A percentile compares a stretch with the other conserved stretches of the same genome.
phyloP scores from a whole-genome alignment of 2,329 filamentous ascomycete species.

The Verticillium nonalfalfae region DNA sequence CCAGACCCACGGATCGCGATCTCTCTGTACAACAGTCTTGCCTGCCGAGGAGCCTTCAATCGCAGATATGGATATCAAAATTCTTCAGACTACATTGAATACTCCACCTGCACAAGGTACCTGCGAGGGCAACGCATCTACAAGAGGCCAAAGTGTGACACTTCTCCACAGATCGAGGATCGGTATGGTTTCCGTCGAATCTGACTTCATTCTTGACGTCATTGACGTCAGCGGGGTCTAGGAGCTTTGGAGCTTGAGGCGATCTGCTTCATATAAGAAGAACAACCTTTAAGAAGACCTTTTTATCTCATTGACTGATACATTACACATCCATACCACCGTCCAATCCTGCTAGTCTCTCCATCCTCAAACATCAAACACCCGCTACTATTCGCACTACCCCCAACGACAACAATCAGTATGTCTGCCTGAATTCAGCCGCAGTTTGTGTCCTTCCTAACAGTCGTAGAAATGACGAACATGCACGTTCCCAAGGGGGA shows the following conservation, averaged over 20 bases:
- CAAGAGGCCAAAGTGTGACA: not conserved
- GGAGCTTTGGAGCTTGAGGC: not conserved
- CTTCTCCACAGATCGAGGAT: constrained; percentile 6
- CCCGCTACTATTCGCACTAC: too few relatives aligned
- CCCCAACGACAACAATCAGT: not conserved
- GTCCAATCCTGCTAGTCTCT: not conserved
- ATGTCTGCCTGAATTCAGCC: not conserved
- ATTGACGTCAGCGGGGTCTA: constrained; percentile 10
- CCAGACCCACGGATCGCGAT: not conserved
- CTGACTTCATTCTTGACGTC: constrained; percentile 11
- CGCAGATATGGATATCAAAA: too few relatives aligned
- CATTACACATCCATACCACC: too few relatives aligned
- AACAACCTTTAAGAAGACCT: not conserved
- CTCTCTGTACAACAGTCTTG: not conserved
- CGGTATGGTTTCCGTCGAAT: constrained; percentile 6
- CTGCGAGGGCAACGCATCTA: not conserved
- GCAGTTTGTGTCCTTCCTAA: not conserved
- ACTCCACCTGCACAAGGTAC: constrained; percentile 4
- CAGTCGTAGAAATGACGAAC: constrained; percentile 1
- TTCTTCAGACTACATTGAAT: not conserved
- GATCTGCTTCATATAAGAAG: not conserved
- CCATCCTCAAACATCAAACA: not conserved
- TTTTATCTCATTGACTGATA: too few relatives aligned
- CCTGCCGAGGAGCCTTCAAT: not conserved
- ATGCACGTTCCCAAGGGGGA: constrained; percentile 52